Conservation (phyloP, 352 stramenopile genomes). For the Phytophthora citrophthora region DNA sequence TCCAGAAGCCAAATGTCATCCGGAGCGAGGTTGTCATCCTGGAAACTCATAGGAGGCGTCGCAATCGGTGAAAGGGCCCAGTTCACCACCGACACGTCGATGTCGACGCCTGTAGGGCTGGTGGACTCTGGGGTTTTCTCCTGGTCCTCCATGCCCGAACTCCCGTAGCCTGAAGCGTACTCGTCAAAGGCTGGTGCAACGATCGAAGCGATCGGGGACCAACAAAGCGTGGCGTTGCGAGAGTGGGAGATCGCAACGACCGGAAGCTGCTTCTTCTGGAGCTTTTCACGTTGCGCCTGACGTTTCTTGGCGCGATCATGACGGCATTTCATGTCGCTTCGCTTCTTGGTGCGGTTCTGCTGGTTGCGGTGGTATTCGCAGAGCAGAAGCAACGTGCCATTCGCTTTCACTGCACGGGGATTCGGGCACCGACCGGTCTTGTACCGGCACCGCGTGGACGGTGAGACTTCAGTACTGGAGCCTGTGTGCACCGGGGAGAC, state of each 20-base stretch:
- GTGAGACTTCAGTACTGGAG: background rate
- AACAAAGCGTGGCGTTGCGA: background rate
- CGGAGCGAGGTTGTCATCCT: conserved; percentile 23
- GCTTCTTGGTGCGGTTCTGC: conserved; percentile 89
- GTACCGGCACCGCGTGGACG: conserved; percentile 65
- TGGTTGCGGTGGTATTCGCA: conserved; percentile 85
- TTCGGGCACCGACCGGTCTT: conserved; percentile 84
- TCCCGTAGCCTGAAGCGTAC: conserved; percentile 5
- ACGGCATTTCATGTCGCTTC: conserved; percentile 83
- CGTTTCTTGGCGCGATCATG: conserved; percentile 71
- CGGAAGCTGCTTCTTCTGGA: conserved; percentile 20
- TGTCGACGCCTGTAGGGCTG: conserved; percentile 35
- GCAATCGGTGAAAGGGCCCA: conserved; percentile 20
- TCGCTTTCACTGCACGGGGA: conserved; percentile 72
- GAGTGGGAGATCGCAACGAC: background rate
- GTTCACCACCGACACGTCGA: conserved; percentile 25
- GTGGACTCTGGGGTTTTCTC: conserved; percentile 25
- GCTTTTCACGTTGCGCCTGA: conserved; percentile 36
- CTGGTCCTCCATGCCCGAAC: background rate
- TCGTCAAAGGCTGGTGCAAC: conserved; percentile 11
- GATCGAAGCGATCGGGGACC: conserved; percentile 19
- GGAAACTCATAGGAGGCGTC: conserved; percentile 6
- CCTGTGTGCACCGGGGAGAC: background rate
- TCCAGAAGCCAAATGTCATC: conserved; percentile 72
- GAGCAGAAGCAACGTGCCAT: conserved; percentile 74